phyloP scores from a whole-genome alignment of 1,284 basidiomycete genomes.

The Cryptococcus sp. region DNA sequence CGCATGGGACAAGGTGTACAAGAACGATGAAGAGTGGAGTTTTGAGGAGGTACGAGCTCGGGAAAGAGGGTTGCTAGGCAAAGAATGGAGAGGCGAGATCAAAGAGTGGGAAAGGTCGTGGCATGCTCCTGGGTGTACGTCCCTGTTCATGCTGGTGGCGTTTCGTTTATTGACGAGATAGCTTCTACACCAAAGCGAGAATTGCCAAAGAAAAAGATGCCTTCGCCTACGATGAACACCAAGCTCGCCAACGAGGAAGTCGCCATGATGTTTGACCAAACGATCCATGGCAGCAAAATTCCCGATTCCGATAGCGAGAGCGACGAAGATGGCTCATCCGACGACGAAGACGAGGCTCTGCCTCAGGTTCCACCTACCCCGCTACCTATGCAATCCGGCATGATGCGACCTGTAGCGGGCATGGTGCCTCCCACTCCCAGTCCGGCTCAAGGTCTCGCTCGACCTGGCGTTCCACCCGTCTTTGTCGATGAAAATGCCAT shows the following conservation, averaged over 20 bases:
- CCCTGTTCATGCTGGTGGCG: too few species aligned
- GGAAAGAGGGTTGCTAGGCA: constrained; percentile 39
- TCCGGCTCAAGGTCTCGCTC: constrained; percentile 25
- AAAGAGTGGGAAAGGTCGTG: constrained; percentile 41
- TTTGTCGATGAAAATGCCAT: constrained; percentile 39
- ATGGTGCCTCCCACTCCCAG: constrained; percentile 47
- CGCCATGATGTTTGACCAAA: constrained; percentile 85
- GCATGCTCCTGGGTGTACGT: constrained; percentile 43
- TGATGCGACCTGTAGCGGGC: constrained; percentile 33
- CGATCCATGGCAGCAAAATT: constrained; percentile 51
- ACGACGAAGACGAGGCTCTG: constrained; percentile 29
- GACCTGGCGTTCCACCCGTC: constrained; percentile 12
- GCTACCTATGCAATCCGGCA: constrained; percentile 18
- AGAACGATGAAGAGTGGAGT: constrained; percentile 45
- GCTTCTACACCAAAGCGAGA: constrained; percentile 34
- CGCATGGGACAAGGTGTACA: constrained; percentile 45
- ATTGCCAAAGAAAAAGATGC: constrained; percentile 38
- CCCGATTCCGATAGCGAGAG: constrained; percentile 47
- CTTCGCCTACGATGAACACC: constrained; percentile 74
- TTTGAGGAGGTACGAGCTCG: constrained; percentile 47
- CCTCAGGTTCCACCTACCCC: constrained; percentile 21
- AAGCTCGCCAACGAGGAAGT: constrained; percentile 90
- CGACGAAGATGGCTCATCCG: constrained; percentile 28
- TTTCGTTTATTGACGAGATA: constrained; percentile 48
- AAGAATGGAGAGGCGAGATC: constrained; percentile 36